These are phyloP conservation scores for Puccinia hordei DNA, from an alignment of 1,284 basidiomycete genomes.

Conservation along the genomic window DNA sequence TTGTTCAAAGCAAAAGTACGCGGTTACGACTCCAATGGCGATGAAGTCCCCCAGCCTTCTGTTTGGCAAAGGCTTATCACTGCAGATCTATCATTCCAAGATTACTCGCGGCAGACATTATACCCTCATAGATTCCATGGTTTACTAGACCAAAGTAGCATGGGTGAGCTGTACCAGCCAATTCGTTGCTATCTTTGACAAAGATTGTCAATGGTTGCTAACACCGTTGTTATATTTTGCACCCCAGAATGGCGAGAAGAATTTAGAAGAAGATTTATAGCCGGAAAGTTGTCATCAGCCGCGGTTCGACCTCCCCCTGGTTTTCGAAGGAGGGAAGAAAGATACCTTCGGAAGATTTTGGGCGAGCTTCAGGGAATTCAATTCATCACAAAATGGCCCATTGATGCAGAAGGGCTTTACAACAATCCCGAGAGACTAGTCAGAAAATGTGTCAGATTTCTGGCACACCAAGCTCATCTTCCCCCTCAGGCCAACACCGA, in stretches of 20 bases:
- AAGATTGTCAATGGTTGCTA: background rate
- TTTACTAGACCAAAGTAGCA: conserved; percentile 22
- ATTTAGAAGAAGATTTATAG: conserved; percentile 17
- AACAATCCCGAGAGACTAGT: background rate
- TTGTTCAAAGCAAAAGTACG: conserved; percentile 6
- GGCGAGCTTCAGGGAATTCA: background rate
- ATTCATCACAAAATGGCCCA: conserved; percentile 6
- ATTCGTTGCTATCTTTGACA: background rate
- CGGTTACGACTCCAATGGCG: background rate
- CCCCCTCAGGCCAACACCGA: background rate
- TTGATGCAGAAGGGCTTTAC: background rate
- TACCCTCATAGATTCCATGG: conserved; percentile 42
- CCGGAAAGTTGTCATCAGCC: background rate
- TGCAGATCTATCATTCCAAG: conserved; percentile 37
- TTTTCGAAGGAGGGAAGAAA: background rate
- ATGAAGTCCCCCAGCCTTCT: background rate
- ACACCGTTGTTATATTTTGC: background rate
- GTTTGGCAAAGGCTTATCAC: conserved; percentile 21
- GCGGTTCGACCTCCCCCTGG: background rate
- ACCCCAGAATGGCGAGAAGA: conserved; percentile 13
- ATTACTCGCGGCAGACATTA: conserved; percentile 9
- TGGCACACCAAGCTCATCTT: background rate
- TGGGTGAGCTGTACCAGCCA: conserved; percentile 9
- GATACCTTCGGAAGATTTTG: conserved; percentile 4
- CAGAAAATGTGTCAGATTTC: conserved; percentile 7